phyloP scores from a whole-genome alignment of 192 early-diverging fungal genomes.

The Coemansia sp. region DNA sequence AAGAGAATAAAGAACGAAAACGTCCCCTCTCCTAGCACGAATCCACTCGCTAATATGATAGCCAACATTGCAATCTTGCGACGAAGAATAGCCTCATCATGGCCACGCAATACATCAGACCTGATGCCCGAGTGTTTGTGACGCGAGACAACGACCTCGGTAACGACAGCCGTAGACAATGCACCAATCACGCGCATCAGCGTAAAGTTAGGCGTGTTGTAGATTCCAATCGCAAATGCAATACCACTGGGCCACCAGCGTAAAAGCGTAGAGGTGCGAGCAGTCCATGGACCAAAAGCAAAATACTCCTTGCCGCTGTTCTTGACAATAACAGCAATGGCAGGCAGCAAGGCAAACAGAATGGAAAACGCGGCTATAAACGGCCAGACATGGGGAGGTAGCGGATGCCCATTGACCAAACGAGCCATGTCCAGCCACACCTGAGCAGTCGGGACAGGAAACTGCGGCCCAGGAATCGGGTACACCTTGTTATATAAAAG shows the following conservation, averaged over 20 bases:
- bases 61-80: constrained; percentile 60
- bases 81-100: constrained; percentile 26
- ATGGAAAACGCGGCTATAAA: constrained; percentile 63
- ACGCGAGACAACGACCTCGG: constrained; percentile 31
- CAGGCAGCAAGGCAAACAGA: constrained; percentile 60
- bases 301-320: background rate
- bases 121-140: background rate
- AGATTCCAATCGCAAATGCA: constrained; percentile 83
- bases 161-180: constrained; percentile 47
- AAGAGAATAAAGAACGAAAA: constrained; percentile 66
- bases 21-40: constrained; percentile 78
- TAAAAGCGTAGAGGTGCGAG: constrained; percentile 18
- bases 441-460: constrained; percentile 74
- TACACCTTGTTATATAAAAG: constrained; percentile 72
- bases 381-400: constrained; percentile 67
- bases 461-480: constrained; percentile 69
- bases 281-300: constrained; percentile 10
- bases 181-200: constrained; percentile 72
- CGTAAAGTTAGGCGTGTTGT: constrained; percentile 78
- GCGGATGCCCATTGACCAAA: constrained; percentile 73
- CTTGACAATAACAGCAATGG: constrained; percentile 1
- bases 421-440: constrained; percentile 82
- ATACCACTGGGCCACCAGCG: constrained; percentile 75
- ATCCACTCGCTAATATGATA: constrained; percentile 75
- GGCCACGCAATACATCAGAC: background rate